A percentile compares a stretch with the other conserved stretches of the same genome.
Conservation (phyloP, 163 green algal genomes). For the Scenedesmus sp. region DNA sequence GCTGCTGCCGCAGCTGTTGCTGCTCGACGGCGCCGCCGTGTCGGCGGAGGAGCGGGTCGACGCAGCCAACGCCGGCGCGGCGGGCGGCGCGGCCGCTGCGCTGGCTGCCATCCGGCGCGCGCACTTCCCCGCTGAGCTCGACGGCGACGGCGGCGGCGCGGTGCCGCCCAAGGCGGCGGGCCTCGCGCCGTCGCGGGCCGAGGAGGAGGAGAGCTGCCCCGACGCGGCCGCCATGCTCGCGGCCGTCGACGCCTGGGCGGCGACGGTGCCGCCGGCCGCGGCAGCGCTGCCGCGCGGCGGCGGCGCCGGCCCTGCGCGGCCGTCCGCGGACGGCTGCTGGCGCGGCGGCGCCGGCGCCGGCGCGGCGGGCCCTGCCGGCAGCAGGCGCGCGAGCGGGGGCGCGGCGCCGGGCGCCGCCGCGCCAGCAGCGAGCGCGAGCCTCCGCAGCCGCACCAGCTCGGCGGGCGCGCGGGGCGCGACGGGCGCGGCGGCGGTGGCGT, state of each 20-base stretch:
- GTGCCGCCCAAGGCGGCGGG: conserved; percentile 60
- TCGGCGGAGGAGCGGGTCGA: conserved; percentile 61
- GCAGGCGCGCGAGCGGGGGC: neutral
- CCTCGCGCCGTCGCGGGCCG: conserved; percentile 50
- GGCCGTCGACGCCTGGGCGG: conserved; percentile 17
- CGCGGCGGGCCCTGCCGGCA: conserved; percentile 12
- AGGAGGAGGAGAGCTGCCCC: conserved; percentile 52
- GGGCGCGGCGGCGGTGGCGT: conserved; percentile 4
- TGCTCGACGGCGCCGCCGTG: conserved; percentile 55
- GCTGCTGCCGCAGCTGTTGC: conserved; percentile 57
- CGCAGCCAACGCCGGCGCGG: conserved; percentile 68
- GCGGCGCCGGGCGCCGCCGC: conserved; percentile 2
- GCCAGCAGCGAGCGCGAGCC: too few species aligned
- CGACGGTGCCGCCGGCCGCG: neutral
- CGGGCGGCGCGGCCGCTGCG: conserved; percentile 61
- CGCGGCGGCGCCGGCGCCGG: neutral
- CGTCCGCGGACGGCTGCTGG: too few species aligned
- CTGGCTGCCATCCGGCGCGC: conserved; percentile 55
- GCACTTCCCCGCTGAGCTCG: conserved; percentile 68
- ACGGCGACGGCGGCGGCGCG: conserved; percentile 67
- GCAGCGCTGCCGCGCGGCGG: too few species aligned
- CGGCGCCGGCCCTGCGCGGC: too few species aligned
- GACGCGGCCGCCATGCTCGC: conserved; percentile 20
- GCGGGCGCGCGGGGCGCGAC: neutral
- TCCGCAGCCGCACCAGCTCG: conserved; percentile 3